Evolutionary conservation across 768 basidiomycete species (phyloP).

Genomic region (Cystofilobasidium capitatum): DNA sequence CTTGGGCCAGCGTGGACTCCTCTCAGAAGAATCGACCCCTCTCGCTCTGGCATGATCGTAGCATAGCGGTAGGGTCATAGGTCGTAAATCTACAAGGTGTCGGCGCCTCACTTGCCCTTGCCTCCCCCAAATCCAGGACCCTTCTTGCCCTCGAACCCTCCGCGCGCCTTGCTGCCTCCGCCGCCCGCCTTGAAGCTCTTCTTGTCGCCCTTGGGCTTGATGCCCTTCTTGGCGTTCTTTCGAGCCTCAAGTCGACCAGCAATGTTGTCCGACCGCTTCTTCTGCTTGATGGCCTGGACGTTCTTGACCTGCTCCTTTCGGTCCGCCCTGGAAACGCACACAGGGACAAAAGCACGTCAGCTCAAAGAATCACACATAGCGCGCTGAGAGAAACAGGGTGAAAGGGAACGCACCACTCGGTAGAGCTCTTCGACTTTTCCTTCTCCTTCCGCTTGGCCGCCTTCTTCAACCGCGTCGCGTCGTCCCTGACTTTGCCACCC

Average conservation of each 20-base stretch:
- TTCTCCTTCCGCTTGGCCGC: conserved; percentile 88
- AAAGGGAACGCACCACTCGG: conserved; percentile 58
- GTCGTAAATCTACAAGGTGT: no score
- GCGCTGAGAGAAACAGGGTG: background rate
- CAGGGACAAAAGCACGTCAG: background rate
- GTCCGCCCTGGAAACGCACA: conserved; percentile 55
- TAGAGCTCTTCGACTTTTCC: conserved; percentile 71
- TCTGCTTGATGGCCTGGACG: conserved; percentile 73
- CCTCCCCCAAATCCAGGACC: conserved; percentile 15
- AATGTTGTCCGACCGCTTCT: conserved; percentile 86
- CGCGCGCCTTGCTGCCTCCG: conserved; percentile 8
- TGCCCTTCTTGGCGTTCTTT: conserved; percentile 52
- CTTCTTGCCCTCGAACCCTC: conserved; percentile 27
- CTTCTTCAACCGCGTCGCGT: conserved; percentile 76
- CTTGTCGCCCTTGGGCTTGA: conserved; percentile 44
- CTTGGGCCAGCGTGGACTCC: no score
- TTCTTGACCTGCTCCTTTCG: conserved; percentile 67
- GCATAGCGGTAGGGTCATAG: no score
- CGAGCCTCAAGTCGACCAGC: conserved; percentile 70
- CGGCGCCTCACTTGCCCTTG: conserved; percentile 2
- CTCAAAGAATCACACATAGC: background rate
- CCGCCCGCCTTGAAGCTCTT: conserved; percentile 25
- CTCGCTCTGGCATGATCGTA: no score
- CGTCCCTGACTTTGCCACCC: conserved; percentile 84
- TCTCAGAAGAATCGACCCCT: no score